Base-by-base conservation (phyloP, 2,329 filamentous ascomycete species). In the Diaporthe amygdali region DNA sequence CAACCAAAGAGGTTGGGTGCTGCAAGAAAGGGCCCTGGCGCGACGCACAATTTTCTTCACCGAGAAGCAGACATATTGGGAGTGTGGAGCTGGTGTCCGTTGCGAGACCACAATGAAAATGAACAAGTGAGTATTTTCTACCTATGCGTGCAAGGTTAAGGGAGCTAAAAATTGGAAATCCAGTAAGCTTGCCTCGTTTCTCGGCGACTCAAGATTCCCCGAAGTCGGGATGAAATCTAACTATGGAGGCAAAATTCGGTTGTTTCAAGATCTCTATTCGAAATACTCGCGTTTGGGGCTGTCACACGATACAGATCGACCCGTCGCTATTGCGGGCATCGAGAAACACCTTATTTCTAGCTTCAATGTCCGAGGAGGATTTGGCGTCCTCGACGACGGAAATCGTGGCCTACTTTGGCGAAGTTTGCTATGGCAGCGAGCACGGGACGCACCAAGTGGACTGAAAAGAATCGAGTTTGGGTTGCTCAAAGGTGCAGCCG, bases 31-130 rank as follows among this genome's bases (percentile, higher is more conserved):
- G n/a, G 79, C 77, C 0, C 67, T 84, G 6, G 78, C 82, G 0
- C 75, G 78, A n/a, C 76, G 83, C 14, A 82, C 79, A 0, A 81
- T 84, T 10, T 81, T 78, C 61, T 84, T 83, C 68, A 79, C 80
- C 0, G 68, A 78, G 0, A 74, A 70, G 2, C 80, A 84, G 70
- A 78, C 80, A 1, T 83, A 83, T 41, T 84, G 77, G 76, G 82
- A 83, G 49, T 84, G 82, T 39, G 79, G 82, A 0, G 61, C 74
- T 0, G 79, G 80, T 0, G 75, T 83, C 1, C 70, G 78, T 1
- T 83, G 80, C 49, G 81, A 83, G 56, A 81, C 79, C 0, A 27
- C 82, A 37, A 76, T 74, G 0, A 76, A 71, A n/a, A 77, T 81
- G 69, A 72, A 73, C 44, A 82, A 81, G 82, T 82, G 68, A 74